Evolutionary conservation across 352 stramenopile species (phyloP).

Genomic region (Blastocystis sp.): DNA sequence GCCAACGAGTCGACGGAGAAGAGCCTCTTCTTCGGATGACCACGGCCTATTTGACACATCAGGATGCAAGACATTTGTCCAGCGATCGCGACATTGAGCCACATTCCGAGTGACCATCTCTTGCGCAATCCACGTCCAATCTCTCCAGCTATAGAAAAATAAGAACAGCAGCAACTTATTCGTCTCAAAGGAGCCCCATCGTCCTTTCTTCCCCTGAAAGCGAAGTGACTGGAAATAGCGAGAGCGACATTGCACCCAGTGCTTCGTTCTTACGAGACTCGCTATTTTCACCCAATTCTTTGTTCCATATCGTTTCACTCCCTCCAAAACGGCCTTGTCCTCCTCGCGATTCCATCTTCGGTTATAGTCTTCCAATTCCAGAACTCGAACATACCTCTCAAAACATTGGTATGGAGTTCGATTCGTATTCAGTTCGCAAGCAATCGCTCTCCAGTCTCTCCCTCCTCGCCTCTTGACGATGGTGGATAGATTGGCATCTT

Average conservation of each 20-base stretch:
- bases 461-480: neutral
- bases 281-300: slow-evolving; percentile 41
- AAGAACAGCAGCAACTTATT: neutral
- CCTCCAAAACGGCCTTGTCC: slow-evolving; percentile 21
- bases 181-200: slow-evolving; percentile 40
- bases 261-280: neutral
- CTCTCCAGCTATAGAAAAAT: neutral
- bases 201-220: slow-evolving; percentile 3
- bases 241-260: slow-evolving; percentile 38
- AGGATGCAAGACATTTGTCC: neutral
- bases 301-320: slow-evolving; percentile 4
- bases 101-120: slow-evolving; percentile 28
- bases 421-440: neutral
- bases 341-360: slow-evolving; percentile 35
- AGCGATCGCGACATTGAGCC: slow-evolving; percentile 30
- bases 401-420: slow-evolving; percentile 47
- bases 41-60: neutral
- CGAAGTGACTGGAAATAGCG: slow-evolving; percentile 48
- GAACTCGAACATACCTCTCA: neutral
- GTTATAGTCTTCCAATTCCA: slow-evolving; percentile 17
- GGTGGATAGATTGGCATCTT: neutral
- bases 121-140: neutral
- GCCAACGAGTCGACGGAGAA: neutral
- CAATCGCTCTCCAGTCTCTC: neutral
- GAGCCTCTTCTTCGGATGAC: neutral